phyloP scores from a whole-genome alignment of 352 stramenopile species.

The Pythium brassicae region DNA sequence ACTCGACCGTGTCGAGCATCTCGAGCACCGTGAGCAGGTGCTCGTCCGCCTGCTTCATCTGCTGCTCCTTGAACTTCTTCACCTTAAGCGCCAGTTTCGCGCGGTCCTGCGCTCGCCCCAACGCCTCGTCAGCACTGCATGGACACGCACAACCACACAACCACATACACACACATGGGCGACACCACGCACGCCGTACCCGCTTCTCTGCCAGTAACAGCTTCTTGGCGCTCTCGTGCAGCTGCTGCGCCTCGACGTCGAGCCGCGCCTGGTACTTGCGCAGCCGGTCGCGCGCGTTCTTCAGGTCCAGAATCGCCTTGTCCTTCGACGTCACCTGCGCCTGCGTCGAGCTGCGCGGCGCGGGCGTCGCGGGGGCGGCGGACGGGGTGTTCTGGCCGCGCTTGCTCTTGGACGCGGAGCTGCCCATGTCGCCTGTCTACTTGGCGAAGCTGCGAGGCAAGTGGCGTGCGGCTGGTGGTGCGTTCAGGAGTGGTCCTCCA shows the following conservation, averaged over 20 bases:
- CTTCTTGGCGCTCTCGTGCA: constrained; percentile 76
- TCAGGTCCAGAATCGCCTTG: constrained; percentile 85
- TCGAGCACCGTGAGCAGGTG: constrained; percentile 84
- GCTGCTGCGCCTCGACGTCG: constrained; percentile 74
- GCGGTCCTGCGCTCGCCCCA: constrained; percentile 43
- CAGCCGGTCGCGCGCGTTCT: constrained; percentile 85
- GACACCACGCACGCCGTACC: constrained; percentile 15
- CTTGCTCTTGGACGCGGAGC: constrained; percentile 56
- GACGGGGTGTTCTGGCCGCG: constrained; percentile 10
- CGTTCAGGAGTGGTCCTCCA: background rate
- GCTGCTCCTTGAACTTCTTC: constrained; percentile 88
- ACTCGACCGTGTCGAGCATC: constrained; percentile 87
- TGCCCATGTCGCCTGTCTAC: constrained; percentile 4
- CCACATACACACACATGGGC: background rate
- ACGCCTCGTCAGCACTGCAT: constrained; percentile 5
- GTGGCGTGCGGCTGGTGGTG: background rate
- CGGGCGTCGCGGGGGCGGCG: background rate
- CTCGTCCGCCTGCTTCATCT: constrained; percentile 83
- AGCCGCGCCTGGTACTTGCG: constrained; percentile 82
- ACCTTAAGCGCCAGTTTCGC: constrained; percentile 85
- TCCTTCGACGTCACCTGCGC: constrained; percentile 83
- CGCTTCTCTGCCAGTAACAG: constrained; percentile 64
- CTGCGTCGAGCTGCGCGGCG: constrained; percentile 22
- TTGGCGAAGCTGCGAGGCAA: no score
- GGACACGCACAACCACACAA: background rate